Percentiles rank a stretch among this genome's conserved stretches.
Evolutionary conservation across 2,329 filamentous ascomycete species (phyloP).

Genomic region (Phialophora chinensis): DNA sequence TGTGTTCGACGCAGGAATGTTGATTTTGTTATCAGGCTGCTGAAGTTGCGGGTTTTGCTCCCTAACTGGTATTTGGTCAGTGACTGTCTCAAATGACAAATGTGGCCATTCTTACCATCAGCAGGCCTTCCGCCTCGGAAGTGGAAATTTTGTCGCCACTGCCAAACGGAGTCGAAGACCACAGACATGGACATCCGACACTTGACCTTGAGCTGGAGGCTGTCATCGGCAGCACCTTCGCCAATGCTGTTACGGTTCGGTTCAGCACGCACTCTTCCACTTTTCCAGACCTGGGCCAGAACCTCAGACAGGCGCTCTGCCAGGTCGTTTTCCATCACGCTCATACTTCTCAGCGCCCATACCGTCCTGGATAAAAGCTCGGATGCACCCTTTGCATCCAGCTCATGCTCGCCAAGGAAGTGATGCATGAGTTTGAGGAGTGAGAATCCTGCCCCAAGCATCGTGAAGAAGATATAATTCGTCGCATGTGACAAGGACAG

Average conservation of each 20-base stretch:
- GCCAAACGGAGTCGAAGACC: constrained; percentile 71
- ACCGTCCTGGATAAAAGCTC: constrained; percentile 65
- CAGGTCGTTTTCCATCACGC: constrained; percentile 67
- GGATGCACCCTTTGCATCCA: constrained; percentile 59
- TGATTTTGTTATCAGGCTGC: constrained; percentile 23
- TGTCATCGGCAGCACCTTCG: constrained; percentile 37
- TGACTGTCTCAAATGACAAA: background rate
- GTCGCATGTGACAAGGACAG: constrained; percentile 60
- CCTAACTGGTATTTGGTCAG: constrained; percentile 24
- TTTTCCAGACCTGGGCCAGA: constrained; percentile 69
- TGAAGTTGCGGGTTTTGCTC: constrained; percentile 26
- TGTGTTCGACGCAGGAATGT: constrained; percentile 14
- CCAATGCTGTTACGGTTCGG: constrained; percentile 38
- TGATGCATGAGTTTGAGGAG: constrained; percentile 70
- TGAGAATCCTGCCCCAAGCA: constrained; percentile 68
- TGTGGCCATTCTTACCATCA: constrained; percentile 44
- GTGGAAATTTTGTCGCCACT: constrained; percentile 69
- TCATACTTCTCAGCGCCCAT: constrained; percentile 64
- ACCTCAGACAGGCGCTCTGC: constrained; percentile 69
- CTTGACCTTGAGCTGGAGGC: constrained; percentile 67
- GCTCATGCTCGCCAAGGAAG: constrained; percentile 61
- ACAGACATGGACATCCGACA: constrained; percentile 72
- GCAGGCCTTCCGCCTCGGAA: constrained; percentile 65
- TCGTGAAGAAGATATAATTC: constrained; percentile 71
- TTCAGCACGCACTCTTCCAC: constrained; percentile 46